Conservation (phyloP, 768 basidiomycete species). For the Podaxis mareebaensis region DNA sequence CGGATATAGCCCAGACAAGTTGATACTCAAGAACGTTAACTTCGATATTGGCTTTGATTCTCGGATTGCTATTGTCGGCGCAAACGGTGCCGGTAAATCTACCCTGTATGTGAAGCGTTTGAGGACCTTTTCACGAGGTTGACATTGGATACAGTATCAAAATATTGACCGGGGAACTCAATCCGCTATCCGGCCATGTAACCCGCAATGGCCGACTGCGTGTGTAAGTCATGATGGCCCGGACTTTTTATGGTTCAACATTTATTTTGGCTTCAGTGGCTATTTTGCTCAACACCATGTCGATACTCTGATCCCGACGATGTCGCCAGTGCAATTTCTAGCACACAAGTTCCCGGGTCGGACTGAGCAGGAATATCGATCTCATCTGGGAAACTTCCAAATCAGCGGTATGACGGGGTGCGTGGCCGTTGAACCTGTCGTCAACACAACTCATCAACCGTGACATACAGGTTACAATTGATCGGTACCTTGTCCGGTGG, state of each 20-base stretch:
- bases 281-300: constrained; percentile 98
- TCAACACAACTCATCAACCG: not conserved
- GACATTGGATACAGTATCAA: constrained; percentile 67
- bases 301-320: constrained; percentile 78
- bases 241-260: not conserved
- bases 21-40: constrained; percentile 76
- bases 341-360: constrained; percentile 91
- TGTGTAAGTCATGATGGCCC: constrained; percentile 53
- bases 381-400: constrained; percentile 96
- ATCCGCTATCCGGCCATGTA: constrained; percentile 74
- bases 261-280: constrained; percentile 47
- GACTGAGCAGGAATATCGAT: constrained; percentile 93
- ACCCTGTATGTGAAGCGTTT: constrained; percentile 61
- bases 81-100: constrained; percentile 96
- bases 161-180: constrained; percentile 81
- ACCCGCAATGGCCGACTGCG: constrained; percentile 90
- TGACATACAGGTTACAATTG: constrained; percentile 61
- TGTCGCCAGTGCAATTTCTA: constrained; percentile 94
- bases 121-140: not conserved
- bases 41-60: constrained; percentile 95
- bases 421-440: constrained; percentile 18
- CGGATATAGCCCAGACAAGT: constrained; percentile 77
- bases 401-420: constrained; percentile 95
- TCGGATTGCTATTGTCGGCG: constrained; percentile 91
- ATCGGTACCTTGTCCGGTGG: constrained; percentile 95